Evolutionary conservation across 441 rosid genomes (phyloP), one percentile per base, ranked within the genome.

Genomic region (Mallotus japonicus): DNA sequence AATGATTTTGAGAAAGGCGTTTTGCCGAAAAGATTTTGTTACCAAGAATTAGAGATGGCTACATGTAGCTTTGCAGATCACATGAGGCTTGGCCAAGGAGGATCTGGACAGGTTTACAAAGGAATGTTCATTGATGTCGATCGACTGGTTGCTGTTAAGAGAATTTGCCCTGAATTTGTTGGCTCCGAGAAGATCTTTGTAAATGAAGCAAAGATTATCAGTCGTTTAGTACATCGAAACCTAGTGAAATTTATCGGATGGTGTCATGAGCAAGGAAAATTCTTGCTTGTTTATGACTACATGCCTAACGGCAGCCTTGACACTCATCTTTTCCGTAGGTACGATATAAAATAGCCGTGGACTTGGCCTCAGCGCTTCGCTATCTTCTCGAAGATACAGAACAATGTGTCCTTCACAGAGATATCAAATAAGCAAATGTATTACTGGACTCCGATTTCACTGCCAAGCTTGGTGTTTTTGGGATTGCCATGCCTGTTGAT

Each of bases 171-270:
- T 0, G 20, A 67, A 53, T 71, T 5, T 46, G 9, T 34, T 14
- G 13, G 50, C 14, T 47, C 64, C 0, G 60, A 71, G 59, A 49
- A 50, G 49, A 28, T 71, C 1, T 71, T 71, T 56, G n/a, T 71
- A 1, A 71, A 71, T n/a, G 66, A 71, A 61, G 67, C 51, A 4
- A 71, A 61, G 60, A 63, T 71, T 17, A 71, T n/a, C 2, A 62
- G 67, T 37, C 51, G 59, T 4, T 50, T 71, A 19, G 62, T 47
- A 20, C 67, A 71, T 49, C 19, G 20, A 32, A 71, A 71, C 47
- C 8, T 71, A 8, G 74, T 71, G 15, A n/a, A 71, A n/a, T 62
- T 28, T 28, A 28, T 28, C 3, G 32, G 32, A 28, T 28, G 32
- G 1, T 28, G 32, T 24, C 28, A 24, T 24, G 28, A 28, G 32